Evolutionary conservation across 2,329 filamentous ascomycete species (phyloP), one percentile per base, ranked within the genome.

Genomic region (Colletotrichum sublineola): DNA sequence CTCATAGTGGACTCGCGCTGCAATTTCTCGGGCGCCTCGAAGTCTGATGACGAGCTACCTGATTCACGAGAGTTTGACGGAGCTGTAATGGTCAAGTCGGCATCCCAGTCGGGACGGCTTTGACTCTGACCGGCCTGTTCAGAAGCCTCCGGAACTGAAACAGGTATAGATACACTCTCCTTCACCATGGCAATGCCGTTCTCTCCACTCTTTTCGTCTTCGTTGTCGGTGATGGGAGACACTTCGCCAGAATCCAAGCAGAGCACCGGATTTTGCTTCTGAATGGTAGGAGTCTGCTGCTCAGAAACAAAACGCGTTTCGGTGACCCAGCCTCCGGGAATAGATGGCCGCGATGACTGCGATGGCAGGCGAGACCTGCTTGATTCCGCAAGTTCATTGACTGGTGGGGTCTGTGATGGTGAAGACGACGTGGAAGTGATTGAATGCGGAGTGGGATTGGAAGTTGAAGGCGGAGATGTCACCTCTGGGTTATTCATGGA

Each of bases 1-100:
- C 86, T 88, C 60, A 85, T 79, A 0, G 85, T 86, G 8, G 82
- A 78, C 36, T 83, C 81, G 3, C 85, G 82, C 65, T 84, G 80
- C 33, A 87, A 76, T 8, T 79, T 77, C 29, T 78, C 77, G 29
- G 80, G 77, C 18, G 80, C 78, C 38, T 79, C 77, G 62, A 84
- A 81, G 14, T 84, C 81, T 0, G 80, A 78, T 7, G 80, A 76
- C 33, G 73, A 38, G 73, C 62, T 6, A 73, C 68, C 20, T 20
- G 72, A 71, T 11, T 75, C 66, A 3, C 67, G 74, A 6, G 77
- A 70, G 48, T 74, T 77, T 38, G 73, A 61, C n/a, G 68, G 68
- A 42, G 77, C 57, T 20, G 77, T 76, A 20, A 67, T 63, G 9
- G 56, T 31, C n/a, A 66, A 42, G 36, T 56, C 62, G 36, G 50